Conservation (phyloP, 2,329 filamentous ascomycete genomes). For the Fusarium liriodendri region DNA sequence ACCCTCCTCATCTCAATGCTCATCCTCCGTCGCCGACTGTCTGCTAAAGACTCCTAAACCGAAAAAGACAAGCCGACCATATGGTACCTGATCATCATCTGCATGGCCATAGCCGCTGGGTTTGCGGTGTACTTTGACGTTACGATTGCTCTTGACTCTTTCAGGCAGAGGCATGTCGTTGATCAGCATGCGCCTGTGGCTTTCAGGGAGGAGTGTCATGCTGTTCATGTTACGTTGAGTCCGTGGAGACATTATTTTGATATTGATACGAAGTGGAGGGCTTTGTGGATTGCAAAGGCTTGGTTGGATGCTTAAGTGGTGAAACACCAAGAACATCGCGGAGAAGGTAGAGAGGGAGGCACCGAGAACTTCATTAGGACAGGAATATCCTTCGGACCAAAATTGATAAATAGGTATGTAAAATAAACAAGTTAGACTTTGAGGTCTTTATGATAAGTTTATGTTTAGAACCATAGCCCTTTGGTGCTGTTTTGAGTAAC, state of each 20-base stretch:
- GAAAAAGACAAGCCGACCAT: neutral
- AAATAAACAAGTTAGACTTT: too few species aligned
- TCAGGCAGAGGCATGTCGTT: neutral
- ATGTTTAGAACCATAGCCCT: too few species aligned
- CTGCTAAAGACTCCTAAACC: neutral
- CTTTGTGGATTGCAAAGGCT: slow-evolving; percentile 43
- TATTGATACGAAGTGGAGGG: slow-evolving; percentile 6
- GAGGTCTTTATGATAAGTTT: too few species aligned
- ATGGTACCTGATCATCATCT: neutral
- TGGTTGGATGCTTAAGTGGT: slow-evolving; percentile 35
- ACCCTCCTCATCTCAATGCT: neutral
- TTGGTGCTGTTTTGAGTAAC: too few species aligned
- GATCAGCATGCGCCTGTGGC: neutral
- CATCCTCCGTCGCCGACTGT: neutral
- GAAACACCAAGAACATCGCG: neutral
- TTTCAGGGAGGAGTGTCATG: neutral
- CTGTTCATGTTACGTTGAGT: neutral
- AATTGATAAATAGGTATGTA: too few species aligned
- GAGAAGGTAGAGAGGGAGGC: too few species aligned
- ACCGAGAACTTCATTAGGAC: too few species aligned
- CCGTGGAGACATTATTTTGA: neutral
- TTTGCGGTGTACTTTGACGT: neutral
- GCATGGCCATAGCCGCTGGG: neutral
- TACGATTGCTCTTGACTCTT: neutral
- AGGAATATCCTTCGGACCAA: too few species aligned